These are phyloP conservation scores for Strobilomyces dryophilus DNA, from an alignment of 768 basidiomycete species.

Conservation along the genomic window DNA sequence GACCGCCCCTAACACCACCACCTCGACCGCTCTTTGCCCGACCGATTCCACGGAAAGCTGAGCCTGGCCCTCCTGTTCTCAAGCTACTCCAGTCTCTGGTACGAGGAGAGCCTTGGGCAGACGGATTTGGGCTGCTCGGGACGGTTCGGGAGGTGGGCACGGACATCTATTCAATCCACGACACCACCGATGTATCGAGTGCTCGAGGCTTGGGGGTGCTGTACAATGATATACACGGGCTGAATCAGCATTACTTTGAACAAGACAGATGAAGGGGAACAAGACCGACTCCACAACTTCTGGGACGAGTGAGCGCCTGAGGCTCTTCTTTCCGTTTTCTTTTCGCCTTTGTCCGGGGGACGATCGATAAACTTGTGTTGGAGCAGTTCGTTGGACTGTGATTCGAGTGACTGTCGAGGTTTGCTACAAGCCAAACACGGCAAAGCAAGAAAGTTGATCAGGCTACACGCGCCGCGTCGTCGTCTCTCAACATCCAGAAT, in stretches of 20 bases:
- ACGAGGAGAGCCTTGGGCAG: conserved; percentile 30
- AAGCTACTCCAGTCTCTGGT: conserved; percentile 39
- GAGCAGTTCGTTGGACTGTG: neutral
- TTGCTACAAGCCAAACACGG: conserved; percentile 26
- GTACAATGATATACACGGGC: neutral
- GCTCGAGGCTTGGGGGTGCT: conserved; percentile 6
- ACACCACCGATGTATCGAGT: neutral
- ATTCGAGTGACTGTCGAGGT: neutral
- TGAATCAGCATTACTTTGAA: conserved; percentile 11
- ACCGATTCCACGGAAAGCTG: conserved; percentile 44
- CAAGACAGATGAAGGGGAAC: neutral
- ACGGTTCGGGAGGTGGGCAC: conserved; percentile 34
- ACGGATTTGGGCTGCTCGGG: conserved; percentile 23
- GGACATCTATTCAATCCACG: conserved; percentile 34
- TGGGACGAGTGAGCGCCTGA: neutral
- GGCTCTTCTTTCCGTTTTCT: neutral
- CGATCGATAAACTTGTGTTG: neutral
- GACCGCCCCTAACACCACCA: conserved; percentile 19
- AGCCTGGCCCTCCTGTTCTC: conserved; percentile 42
- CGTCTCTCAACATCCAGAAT: conserved; percentile 37
- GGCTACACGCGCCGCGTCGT: too few relatives aligned
- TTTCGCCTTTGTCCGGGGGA: neutral
- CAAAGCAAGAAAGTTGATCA: conserved; percentile 29
- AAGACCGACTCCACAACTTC: conserved; percentile 14
- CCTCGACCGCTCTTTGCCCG: conserved; percentile 37